These are phyloP conservation scores for Daldinia sp. DNA, from an alignment of 2,329 filamentous ascomycete genomes.

Conservation along the genomic window DNA sequence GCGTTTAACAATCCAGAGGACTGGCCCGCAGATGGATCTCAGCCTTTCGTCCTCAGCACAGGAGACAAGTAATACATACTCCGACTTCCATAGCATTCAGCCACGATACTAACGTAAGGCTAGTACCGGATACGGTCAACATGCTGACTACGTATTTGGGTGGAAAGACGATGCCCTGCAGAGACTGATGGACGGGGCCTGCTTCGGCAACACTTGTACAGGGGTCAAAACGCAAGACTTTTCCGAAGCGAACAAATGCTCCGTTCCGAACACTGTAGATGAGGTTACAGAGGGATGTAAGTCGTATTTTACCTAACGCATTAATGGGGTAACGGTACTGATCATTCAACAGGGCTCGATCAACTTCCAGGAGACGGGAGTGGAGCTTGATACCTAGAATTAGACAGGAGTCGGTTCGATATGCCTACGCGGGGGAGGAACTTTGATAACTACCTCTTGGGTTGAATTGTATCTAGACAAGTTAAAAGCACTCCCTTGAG, in stretches of 20 bases:
- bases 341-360: constrained; percentile 23
- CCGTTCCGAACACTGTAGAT: constrained; percentile 39
- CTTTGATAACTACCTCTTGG: not conserved
- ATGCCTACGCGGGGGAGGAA: not conserved
- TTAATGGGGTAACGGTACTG: not conserved
- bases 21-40: constrained; percentile 43
- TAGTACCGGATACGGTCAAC: constrained; percentile 40
- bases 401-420: not conserved
- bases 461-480: no score
- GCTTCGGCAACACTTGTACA: constrained; percentile 40
- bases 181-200: constrained; percentile 38
- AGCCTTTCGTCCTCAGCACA: constrained; percentile 40
- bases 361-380: constrained; percentile 33
- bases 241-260: constrained; percentile 33
- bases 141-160: constrained; percentile 42
- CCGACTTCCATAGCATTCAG: not conserved
- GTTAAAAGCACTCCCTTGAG: no score
- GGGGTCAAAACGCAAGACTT: constrained; percentile 36
- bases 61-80: constrained; percentile 35
- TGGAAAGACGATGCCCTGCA: constrained; percentile 40
- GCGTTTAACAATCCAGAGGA: constrained; percentile 40
- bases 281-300: constrained; percentile 42
- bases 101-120: not conserved
- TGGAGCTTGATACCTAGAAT: constrained; percentile 21
- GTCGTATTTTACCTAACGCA: not conserved